These are phyloP conservation scores for Cercospora sp. DNA, from an alignment of 2,329 filamentous ascomycete genomes.

Conservation along the genomic window DNA sequence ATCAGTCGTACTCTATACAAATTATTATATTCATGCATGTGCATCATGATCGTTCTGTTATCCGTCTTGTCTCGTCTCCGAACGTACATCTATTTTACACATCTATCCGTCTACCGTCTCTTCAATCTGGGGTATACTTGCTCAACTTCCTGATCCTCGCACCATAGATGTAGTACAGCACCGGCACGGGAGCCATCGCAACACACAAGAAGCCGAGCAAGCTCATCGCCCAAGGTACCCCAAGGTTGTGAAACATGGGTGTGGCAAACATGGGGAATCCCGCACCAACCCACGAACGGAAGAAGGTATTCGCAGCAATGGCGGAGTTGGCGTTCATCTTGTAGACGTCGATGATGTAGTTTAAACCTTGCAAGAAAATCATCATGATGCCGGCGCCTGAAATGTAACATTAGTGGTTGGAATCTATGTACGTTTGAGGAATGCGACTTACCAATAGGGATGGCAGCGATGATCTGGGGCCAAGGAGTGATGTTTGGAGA, in stretches of 20 bases:
- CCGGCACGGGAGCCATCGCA: conserved; percentile 32
- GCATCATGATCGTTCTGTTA: background rate
- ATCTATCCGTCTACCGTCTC: background rate
- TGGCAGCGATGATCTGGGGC: conserved; percentile 43
- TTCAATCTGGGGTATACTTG: conserved; percentile 22
- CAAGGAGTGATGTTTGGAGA: conserved; percentile 43
- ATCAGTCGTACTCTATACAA: background rate
- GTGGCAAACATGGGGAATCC: conserved; percentile 39
- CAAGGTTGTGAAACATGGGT: conserved; percentile 41
- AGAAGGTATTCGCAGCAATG: conserved; percentile 41
- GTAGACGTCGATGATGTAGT: conserved; percentile 53
- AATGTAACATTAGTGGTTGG: background rate
- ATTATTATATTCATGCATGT: no score
- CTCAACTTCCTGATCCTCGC: conserved; percentile 30
- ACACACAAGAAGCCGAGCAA: conserved; percentile 38
- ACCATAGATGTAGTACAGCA: conserved; percentile 34
- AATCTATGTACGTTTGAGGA: no score
- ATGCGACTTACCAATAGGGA: conserved; percentile 40
- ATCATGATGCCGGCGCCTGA: conserved; percentile 37
- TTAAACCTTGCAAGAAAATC: conserved; percentile 42
- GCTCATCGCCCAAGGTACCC: conserved; percentile 37
- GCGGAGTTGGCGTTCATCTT: conserved; percentile 42
- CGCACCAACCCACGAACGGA: conserved; percentile 37
- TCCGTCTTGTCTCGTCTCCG: background rate
- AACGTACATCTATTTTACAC: background rate